These are phyloP conservation scores for Talaromyces rugulosus DNA, from an alignment of 2,329 filamentous ascomycete genomes.

Conservation along the genomic window DNA sequence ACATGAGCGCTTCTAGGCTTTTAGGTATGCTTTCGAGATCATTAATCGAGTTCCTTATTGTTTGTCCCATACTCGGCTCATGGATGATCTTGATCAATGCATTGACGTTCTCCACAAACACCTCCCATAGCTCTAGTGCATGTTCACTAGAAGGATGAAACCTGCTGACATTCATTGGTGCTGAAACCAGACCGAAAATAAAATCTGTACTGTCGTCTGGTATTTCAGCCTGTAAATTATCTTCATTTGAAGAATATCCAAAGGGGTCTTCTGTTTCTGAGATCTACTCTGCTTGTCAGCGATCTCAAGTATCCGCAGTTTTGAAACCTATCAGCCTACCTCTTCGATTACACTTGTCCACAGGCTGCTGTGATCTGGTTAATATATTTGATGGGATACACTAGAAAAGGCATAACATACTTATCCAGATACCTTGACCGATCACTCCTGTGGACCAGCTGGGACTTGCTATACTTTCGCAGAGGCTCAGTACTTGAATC, in stretches of 20 bases:
- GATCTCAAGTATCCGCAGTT: neutral
- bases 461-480: neutral
- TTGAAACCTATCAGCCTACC: neutral
- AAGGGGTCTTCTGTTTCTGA: neutral
- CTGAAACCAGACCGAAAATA: neutral
- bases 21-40: neutral
- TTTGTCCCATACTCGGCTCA: neutral
- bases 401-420: neutral
- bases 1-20: conserved; percentile 9
- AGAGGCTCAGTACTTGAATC: neutral
- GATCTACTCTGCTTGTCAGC: neutral
- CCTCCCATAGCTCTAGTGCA: neutral
- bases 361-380: neutral
- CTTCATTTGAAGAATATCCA: neutral
- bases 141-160: neutral
- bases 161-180: neutral
- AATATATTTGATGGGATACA: neutral
- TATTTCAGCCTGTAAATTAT: neutral
- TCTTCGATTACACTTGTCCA: neutral
- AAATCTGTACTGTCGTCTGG: neutral
- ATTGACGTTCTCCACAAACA: conserved; percentile 1
- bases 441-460: neutral
- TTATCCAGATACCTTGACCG: neutral
- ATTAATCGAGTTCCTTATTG: neutral
- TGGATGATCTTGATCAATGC: conserved; percentile 1